phyloP scores from a whole-genome alignment of 2,329 filamentous ascomycete species.

The Exophiala sp. region DNA sequence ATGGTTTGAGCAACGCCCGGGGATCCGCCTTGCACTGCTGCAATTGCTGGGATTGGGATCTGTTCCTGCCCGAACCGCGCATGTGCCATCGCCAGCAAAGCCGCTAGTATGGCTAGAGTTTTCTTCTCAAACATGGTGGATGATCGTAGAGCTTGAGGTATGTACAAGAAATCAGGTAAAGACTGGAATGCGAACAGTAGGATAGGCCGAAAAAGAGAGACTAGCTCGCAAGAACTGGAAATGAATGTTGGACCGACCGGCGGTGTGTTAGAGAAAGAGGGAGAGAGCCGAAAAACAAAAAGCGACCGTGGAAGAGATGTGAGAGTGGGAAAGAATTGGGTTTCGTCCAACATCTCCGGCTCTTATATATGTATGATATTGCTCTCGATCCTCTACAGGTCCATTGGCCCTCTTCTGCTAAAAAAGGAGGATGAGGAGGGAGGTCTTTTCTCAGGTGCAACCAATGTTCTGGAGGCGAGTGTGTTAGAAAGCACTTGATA shows the following conservation, averaged over 20 bases:
- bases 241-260: conserved; percentile 26
- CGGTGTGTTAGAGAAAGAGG: too few relatives aligned
- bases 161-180: conserved; percentile 11
- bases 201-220: conserved; percentile 18
- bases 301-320: conserved; percentile 2
- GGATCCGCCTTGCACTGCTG: conserved; percentile 33
- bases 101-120: conserved; percentile 3
- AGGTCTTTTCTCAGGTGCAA: conserved; percentile 5
- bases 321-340: background rate
- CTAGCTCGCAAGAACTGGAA: conserved; percentile 23
- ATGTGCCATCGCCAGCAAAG: conserved; percentile 19
- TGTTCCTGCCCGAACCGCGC: conserved; percentile 26
- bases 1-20: conserved; percentile 59
- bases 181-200: conserved; percentile 15
- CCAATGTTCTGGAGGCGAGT: conserved; percentile 18
- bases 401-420: too few relatives aligned
- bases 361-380: too few relatives aligned
- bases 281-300: conserved; percentile 9
- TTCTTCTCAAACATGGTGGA: conserved; percentile 14
- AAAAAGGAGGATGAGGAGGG: background rate
- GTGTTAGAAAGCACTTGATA: conserved; percentile 13
- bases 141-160: background rate
- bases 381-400: too few relatives aligned
- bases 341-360: background rate
- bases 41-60: conserved; percentile 23